These are phyloP conservation scores for Hymenoscyphus scutula DNA, from an alignment of 2,329 filamentous ascomycete species.

Conservation along the genomic window DNA sequence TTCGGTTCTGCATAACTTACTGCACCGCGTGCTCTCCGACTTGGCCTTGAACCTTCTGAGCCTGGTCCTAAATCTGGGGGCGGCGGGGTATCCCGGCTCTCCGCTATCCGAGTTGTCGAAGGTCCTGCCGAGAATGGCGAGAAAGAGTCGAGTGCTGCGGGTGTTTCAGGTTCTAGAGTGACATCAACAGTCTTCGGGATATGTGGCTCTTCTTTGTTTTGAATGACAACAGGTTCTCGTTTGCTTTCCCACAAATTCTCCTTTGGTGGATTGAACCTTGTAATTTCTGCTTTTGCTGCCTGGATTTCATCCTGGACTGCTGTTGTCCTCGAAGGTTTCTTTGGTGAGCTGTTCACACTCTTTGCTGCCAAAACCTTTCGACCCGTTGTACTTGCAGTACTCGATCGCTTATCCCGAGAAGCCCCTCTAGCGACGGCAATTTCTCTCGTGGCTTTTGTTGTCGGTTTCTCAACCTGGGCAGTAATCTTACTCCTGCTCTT, in stretches of 20 bases:
- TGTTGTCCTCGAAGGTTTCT: slow-evolving; percentile 44
- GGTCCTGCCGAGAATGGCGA: slow-evolving; percentile 51
- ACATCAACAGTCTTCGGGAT: slow-evolving; percentile 34
- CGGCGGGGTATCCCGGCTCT: slow-evolving; percentile 55
- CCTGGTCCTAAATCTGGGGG: slow-evolving; percentile 54
- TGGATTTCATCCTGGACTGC: slow-evolving; percentile 39
- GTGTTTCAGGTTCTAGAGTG: slow-evolving; percentile 35
- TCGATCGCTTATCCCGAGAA: slow-evolving; percentile 25
- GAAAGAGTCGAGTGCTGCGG: slow-evolving; percentile 43
- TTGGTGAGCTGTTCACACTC: slow-evolving; percentile 56
- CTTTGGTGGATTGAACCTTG: slow-evolving; percentile 23
- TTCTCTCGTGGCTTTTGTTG: slow-evolving; percentile 24
- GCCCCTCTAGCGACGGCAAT: slow-evolving; percentile 27
- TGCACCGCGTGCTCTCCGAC: slow-evolving; percentile 62
- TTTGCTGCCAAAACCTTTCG: slow-evolving; percentile 44
- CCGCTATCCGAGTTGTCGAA: slow-evolving; percentile 28
- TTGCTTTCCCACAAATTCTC: slow-evolving; percentile 23
- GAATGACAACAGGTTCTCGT: slow-evolving; percentile 18
- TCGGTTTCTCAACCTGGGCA: slow-evolving; percentile 20
- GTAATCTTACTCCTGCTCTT: slow-evolving; percentile 16
- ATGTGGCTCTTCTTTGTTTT: slow-evolving; percentile 15
- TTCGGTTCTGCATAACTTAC: slow-evolving; percentile 84
- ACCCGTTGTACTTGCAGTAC: slow-evolving; percentile 13
- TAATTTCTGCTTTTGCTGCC: slow-evolving; percentile 40
- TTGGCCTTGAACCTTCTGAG: slow-evolving; percentile 60